Evolutionary conservation across 2,329 filamentous ascomycete species (phyloP).

Genomic region (Xenosphaeropsis pyriputrescens): DNA sequence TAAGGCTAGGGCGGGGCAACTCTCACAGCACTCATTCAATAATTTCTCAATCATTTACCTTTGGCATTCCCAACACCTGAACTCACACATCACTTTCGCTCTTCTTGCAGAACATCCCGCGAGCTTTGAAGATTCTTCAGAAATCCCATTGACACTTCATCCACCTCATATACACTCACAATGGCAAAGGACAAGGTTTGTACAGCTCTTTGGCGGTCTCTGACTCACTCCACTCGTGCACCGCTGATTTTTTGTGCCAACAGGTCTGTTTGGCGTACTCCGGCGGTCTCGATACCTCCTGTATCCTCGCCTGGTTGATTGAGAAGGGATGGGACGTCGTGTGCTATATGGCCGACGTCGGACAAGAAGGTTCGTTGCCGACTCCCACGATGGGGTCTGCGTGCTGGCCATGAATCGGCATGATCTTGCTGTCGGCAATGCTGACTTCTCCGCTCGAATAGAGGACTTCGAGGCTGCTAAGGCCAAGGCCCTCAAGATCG

Average conservation of each 20-base stretch:
- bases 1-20: too few relatives aligned
- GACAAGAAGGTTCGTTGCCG: slow-evolving; percentile 44
- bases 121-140: too few relatives aligned
- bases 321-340: slow-evolving; percentile 31
- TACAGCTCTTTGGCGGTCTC: background rate
- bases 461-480: slow-evolving; percentile 63
- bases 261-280: slow-evolving; percentile 27
- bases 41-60: too few relatives aligned
- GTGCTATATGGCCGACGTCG: slow-evolving; percentile 52
- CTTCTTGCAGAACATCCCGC: too few relatives aligned
- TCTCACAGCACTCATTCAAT: too few relatives aligned
- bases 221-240: background rate
- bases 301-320: slow-evolving; percentile 28
- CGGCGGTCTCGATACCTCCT: slow-evolving; percentile 29
- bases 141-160: too few relatives aligned
- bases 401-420: background rate
- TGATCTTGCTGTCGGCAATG: background rate
- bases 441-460: slow-evolving; percentile 6
- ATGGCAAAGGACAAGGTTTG: slow-evolving; percentile 15
- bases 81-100: too few relatives aligned
- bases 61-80: too few relatives aligned
- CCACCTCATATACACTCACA: background rate
- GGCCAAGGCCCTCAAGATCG: slow-evolving; percentile 45
- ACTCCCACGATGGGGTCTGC: slow-evolving; percentile 1
- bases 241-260: slow-evolving; percentile 5